phyloP scores from a whole-genome alignment of 2,329 filamentous ascomycete genomes.

The Exophiala bonariae region DNA sequence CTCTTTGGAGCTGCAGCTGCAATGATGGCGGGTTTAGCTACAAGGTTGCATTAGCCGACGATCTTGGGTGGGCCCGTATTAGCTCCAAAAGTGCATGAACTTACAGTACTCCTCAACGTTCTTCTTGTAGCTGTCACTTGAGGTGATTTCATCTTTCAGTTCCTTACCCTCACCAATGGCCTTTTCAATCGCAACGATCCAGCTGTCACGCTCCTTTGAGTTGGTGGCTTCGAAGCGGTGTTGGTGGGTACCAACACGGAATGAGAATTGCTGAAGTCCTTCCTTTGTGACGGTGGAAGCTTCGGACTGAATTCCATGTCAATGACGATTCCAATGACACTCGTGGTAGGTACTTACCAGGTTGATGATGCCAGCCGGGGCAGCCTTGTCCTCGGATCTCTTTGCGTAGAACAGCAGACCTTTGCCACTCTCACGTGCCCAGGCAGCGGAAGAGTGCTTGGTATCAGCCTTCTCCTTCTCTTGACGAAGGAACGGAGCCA shows the following conservation, averaged over 20 bases:
- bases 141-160: conserved; percentile 68
- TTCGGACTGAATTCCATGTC: conserved; percentile 51
- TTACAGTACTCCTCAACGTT: conserved; percentile 70
- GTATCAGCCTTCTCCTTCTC: conserved; percentile 89
- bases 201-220: conserved; percentile 81
- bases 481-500: conserved; percentile 76
- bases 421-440: conserved; percentile 92
- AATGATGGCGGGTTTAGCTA: conserved; percentile 45
- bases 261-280: conserved; percentile 77
- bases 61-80: conserved; percentile 16
- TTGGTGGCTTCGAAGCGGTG: conserved; percentile 85
- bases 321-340: conserved; percentile 45
- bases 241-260: conserved; percentile 85
- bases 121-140: conserved; percentile 85
- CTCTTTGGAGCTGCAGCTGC: conserved; percentile 29
- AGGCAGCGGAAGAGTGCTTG: conserved; percentile 73
- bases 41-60: conserved; percentile 28
- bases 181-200: conserved; percentile 80
- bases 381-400: conserved; percentile 76
- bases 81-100: conserved; percentile 32
- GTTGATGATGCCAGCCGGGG: conserved; percentile 79
- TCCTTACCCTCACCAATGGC: conserved; percentile 85
- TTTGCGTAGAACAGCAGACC: conserved; percentile 91
- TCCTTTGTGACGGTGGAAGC: conserved; percentile 72
- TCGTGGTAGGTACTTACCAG: conserved; percentile 63